Conservation (phyloP, 2,329 filamentous ascomycete genomes). For the Penicillium italicum region DNA sequence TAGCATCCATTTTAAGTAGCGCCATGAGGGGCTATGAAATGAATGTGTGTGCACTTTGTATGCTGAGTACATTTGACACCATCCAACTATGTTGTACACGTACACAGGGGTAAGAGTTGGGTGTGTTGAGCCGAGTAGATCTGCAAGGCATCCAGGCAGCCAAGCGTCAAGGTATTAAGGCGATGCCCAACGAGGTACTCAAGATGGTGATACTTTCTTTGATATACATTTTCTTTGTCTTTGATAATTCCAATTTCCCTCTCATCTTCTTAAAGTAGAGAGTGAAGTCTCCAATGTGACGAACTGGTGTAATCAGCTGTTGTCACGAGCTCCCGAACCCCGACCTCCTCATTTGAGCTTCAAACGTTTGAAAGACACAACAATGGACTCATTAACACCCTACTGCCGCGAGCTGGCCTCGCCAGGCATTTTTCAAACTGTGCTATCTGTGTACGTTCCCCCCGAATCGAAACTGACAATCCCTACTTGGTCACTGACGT, state of each 20-base stretch:
- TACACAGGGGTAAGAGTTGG: too few species aligned
- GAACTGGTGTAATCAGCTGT: constrained; percentile 1
- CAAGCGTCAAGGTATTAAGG: neutral
- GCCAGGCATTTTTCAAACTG: constrained; percentile 43
- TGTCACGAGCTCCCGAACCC: neutral
- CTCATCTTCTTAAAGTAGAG: neutral
- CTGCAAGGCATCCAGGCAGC: neutral
- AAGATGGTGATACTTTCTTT: neutral
- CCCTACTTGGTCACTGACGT: constrained; percentile 7
- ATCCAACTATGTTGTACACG: too few species aligned
- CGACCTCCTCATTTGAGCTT: constrained; percentile 2
- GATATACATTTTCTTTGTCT: neutral
- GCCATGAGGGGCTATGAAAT: too few species aligned
- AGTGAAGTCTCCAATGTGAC: neutral
- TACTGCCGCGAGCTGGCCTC: constrained; percentile 52
- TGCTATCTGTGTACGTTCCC: constrained; percentile 18
- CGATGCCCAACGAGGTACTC: neutral
- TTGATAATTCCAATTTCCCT: neutral
- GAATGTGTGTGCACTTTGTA: too few species aligned
- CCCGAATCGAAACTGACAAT: neutral
- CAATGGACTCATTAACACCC: constrained; percentile 26
- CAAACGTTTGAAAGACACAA: constrained; percentile 1
- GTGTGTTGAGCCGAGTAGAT: too few species aligned
- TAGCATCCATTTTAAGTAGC: too few species aligned
- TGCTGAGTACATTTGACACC: too few species aligned